Base-by-base conservation (phyloP, 495 filamentous ascomycete genomes). In the Talaromyces trachyspermus region DNA sequence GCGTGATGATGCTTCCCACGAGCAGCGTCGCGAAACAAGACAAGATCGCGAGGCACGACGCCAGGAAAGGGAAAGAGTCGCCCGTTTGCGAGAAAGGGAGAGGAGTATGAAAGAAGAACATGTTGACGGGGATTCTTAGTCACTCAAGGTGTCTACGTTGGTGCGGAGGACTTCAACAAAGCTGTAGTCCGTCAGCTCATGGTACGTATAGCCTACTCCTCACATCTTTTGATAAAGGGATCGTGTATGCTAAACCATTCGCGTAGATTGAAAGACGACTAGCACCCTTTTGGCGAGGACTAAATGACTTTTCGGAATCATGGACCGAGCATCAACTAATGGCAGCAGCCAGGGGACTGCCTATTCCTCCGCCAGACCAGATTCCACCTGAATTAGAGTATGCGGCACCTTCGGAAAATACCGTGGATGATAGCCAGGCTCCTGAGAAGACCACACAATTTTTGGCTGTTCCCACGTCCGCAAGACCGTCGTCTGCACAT, bases 301-400 rank as follows among this genome's bases (percentile, higher is more conserved):
- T 98, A 9, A 85, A 95, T 52, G 91, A 98, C 55, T 84, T 91
- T 53, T 80, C 80, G 4, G 82, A 88, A 32, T 83, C 84, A 44
- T 98, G 92, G 92, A 86, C 88, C 3, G 92, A 98, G 53, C 79
- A 86, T 57, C 91, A 98, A 63, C 78, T 98, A 12, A 84, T 95
- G 60, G 90, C 94, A 30, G 91, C 87, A 17, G 92, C 86, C 20
- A 81, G 88, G 59, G 92, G 87, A 12, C 68, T 95, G 47, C 78
- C 86, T 5, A 84, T 97, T 43, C 91, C 92, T 40, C 70, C 84
- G 18, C 78, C 94, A 32, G 90, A 94, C 59, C 78, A 90, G 58
- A 79, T 85, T 12, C 86, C 88, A 3, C 72, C 78, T 2, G 81
- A 90, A 49, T 75, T 88, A 26, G 65, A 83, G 35, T 65, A 67